These are phyloP conservation scores for Harringtonia lauricola DNA, from an alignment of 2,329 filamentous ascomycete species.

Conservation along the genomic window DNA sequence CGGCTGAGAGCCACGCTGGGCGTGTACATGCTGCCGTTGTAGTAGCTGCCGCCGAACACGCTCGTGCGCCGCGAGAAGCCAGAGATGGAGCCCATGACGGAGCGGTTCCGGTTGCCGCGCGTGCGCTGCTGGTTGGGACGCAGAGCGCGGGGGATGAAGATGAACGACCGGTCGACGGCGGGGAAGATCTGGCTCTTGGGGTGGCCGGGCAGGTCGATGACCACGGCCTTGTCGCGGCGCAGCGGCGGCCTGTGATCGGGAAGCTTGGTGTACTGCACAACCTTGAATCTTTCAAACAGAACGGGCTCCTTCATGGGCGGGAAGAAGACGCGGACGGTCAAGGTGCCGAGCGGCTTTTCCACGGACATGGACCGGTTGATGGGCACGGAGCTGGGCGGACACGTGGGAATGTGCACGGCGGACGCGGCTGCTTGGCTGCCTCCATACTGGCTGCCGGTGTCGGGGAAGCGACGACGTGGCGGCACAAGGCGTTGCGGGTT, in stretches of 20 bases:
- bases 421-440: constrained; percentile 22
- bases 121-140: constrained; percentile 82
- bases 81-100: constrained; percentile 56
- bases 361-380: constrained; percentile 74
- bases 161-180: constrained; percentile 81
- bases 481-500: constrained; percentile 15
- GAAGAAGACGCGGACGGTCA: constrained; percentile 72
- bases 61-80: constrained; percentile 72
- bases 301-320: constrained; percentile 63
- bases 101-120: constrained; percentile 60
- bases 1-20: constrained; percentile 83
- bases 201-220: constrained; percentile 76
- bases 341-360: constrained; percentile 73
- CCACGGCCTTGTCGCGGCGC: constrained; percentile 89
- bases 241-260: constrained; percentile 91
- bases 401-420: constrained; percentile 40
- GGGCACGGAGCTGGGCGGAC: constrained; percentile 47
- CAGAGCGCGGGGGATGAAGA: constrained; percentile 91
- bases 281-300: constrained; percentile 62
- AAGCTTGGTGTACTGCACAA: constrained; percentile 86
- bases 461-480: constrained; percentile 18
- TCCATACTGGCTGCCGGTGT: constrained; percentile 13
- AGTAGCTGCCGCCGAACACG: constrained; percentile 50
- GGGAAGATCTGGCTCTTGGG: constrained; percentile 85
- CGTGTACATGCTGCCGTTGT: constrained; percentile 66